phyloP scores from a whole-genome alignment of 805 yeast species.

The Schwanniomyces yamadae region DNA sequence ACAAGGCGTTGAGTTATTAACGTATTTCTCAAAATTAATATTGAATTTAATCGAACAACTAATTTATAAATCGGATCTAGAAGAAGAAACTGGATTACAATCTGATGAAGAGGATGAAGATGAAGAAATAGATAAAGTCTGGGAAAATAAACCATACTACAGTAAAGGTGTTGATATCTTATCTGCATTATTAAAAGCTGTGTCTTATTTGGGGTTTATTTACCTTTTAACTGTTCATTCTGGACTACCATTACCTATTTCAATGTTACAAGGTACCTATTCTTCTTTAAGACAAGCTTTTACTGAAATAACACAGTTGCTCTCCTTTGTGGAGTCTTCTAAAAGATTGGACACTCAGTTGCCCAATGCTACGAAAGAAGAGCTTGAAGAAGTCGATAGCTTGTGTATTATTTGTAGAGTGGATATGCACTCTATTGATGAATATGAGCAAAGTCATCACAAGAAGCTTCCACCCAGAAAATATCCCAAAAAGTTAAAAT shows the following conservation, averaged over 20 bases:
- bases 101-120: constrained; percentile 14
- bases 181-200: constrained; percentile 40
- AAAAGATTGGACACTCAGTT: constrained; percentile 64
- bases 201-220: constrained; percentile 29
- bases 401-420: constrained; percentile 89
- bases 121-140: constrained; percentile 55
- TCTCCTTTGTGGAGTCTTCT: constrained; percentile 53
- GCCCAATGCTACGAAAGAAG: constrained; percentile 59
- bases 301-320: constrained; percentile 41
- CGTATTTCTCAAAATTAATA: constrained; percentile 44
- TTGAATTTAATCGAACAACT: constrained; percentile 58
- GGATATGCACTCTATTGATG: constrained; percentile 60
- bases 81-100: constrained; percentile 7
- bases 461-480: constrained; percentile 32
- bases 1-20: constrained; percentile 52
- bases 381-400: constrained; percentile 56
- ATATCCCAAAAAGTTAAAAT: constrained; percentile 71
- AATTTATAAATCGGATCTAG: constrained; percentile 38
- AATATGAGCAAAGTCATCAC: constrained; percentile 24
- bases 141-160: constrained; percentile 70
- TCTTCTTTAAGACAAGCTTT: constrained; percentile 35
- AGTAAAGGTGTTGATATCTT: constrained; percentile 56
- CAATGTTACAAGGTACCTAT: constrained; percentile 45
- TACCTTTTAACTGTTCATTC: constrained; percentile 35
- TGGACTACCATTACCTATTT: constrained; percentile 31